A percentile compares a stretch with the other conserved stretches of the same genome.
phyloP scores from a whole-genome alignment of 768 basidiomycete genomes.

The Coprinellus aureogranulatus region DNA sequence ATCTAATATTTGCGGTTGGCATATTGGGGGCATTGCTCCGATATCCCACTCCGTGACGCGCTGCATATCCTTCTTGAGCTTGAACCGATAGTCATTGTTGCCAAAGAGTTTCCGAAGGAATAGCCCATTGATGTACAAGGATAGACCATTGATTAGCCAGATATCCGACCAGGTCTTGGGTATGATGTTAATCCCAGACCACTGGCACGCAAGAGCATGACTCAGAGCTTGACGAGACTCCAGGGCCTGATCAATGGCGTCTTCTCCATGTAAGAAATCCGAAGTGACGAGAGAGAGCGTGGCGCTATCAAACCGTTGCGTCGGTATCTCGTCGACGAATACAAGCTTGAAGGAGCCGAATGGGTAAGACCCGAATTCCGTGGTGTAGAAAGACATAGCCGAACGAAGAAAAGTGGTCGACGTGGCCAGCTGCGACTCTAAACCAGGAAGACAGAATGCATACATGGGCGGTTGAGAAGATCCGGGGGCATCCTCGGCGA shows the following conservation, averaged over 20 bases:
- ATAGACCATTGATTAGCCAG: conserved; percentile 96
- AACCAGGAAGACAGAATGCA: conserved; percentile 87
- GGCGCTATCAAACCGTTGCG: conserved; percentile 80
- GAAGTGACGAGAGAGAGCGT: conserved; percentile 76
- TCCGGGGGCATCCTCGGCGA: conserved; percentile 59
- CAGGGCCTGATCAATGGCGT: conserved; percentile 89
- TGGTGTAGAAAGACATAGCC: conserved; percentile 89
- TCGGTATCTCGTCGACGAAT: conserved; percentile 86
- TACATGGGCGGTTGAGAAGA: conserved; percentile 76
- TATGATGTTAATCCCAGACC: conserved; percentile 95
- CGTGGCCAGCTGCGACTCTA: conserved; percentile 65
- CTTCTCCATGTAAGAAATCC: conserved; percentile 83
- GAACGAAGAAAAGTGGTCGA: conserved; percentile 76
- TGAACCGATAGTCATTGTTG: conserved; percentile 95
- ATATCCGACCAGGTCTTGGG: conserved; percentile 90
- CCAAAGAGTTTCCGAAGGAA: conserved; percentile 87
- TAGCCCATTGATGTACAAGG: conserved; percentile 84
- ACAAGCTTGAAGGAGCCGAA: conserved; percentile 93
- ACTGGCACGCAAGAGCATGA: conserved; percentile 91
- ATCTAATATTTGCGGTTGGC: conserved; percentile 94
- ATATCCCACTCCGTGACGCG: conserved; percentile 85
- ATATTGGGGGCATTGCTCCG: conserved; percentile 88
- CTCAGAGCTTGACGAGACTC: conserved; percentile 84
- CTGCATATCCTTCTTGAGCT: conserved; percentile 94
- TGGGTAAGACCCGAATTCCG: conserved; percentile 94